Evolutionary conservation across 352 stramenopile species (phyloP).

Genomic region (Blastocystis sp.): DNA sequence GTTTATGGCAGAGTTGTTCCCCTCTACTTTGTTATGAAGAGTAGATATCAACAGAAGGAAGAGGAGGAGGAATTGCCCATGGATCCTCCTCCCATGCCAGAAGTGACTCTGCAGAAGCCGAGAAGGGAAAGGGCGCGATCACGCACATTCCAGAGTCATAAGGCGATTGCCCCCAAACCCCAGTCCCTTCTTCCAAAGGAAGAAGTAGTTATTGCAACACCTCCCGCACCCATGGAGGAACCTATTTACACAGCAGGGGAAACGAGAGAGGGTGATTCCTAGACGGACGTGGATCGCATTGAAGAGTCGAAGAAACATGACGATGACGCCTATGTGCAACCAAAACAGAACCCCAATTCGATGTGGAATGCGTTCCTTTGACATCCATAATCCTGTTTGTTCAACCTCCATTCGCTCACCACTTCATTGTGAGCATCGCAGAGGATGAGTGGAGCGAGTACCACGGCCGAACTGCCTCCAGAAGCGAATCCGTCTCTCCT

Average conservation of each 20-base stretch:
- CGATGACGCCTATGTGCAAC: not conserved
- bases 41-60: conserved; percentile 12
- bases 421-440: not conserved
- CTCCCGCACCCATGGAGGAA: not conserved
- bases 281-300: conserved; percentile 36
- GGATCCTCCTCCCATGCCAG: too few species aligned
- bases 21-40: not conserved
- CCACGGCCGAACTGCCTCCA: too few species aligned
- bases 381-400: not conserved
- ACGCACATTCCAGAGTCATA: too few species aligned
- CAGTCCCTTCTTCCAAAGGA: too few species aligned
- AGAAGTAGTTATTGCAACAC: too few species aligned
- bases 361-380: conserved; percentile 46
- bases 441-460: conserved; percentile 3
- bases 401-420: not conserved
- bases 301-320: conserved; percentile 5
- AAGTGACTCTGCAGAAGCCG: too few species aligned
- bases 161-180: too few species aligned
- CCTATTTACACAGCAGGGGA: conserved; percentile 12
- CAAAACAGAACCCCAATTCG: not conserved
- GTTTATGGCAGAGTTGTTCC: conserved; percentile 31
- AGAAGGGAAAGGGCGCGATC: not conserved
- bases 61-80: not conserved
- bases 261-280: not conserved
- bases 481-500: too few species aligned